phyloP scores from a whole-genome alignment of 2,329 filamentous ascomycete species.

The Esteya vermicola region DNA sequence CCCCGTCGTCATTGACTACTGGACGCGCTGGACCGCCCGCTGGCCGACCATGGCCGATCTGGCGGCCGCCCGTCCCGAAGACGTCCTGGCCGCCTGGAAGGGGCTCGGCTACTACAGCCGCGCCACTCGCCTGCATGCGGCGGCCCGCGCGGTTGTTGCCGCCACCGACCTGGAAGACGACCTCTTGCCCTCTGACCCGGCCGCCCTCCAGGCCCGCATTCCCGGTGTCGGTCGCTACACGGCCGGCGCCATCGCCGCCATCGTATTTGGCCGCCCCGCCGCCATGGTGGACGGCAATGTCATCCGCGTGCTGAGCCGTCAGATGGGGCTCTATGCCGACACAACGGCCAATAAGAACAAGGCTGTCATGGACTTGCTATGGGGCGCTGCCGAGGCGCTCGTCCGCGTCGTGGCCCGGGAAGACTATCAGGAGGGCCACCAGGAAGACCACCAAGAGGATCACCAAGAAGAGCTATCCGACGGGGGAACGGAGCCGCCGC shows the following conservation, averaged over 20 bases:
- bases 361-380: constrained; percentile 39
- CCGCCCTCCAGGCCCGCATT: constrained; percentile 32
- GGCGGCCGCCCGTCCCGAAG: constrained; percentile 35
- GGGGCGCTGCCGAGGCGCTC: constrained; percentile 42
- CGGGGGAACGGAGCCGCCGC: constrained; percentile 6
- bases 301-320: constrained; percentile 43
- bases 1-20: constrained; percentile 46
- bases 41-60: constrained; percentile 46
- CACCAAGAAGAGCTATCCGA: neutral
- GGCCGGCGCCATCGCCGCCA: constrained; percentile 46
- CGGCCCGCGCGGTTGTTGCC: constrained; percentile 33
- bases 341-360: constrained; percentile 39
- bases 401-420: constrained; percentile 35
- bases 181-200: constrained; percentile 31
- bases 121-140: constrained; percentile 45
- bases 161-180: constrained; percentile 27
- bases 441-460: constrained; percentile 7
- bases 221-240: constrained; percentile 50
- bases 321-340: constrained; percentile 42
- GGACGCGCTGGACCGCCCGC: constrained; percentile 44
- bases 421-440: constrained; percentile 9
- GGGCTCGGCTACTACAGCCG: constrained; percentile 51
- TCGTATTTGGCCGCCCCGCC: constrained; percentile 44
- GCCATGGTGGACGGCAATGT: constrained; percentile 54
- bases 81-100: constrained; percentile 44